Evolutionary conservation across 2,329 filamentous ascomycete genomes (phyloP), one percentile per base, ranked within the genome.

Genomic region (Arachnomyces sp.): DNA sequence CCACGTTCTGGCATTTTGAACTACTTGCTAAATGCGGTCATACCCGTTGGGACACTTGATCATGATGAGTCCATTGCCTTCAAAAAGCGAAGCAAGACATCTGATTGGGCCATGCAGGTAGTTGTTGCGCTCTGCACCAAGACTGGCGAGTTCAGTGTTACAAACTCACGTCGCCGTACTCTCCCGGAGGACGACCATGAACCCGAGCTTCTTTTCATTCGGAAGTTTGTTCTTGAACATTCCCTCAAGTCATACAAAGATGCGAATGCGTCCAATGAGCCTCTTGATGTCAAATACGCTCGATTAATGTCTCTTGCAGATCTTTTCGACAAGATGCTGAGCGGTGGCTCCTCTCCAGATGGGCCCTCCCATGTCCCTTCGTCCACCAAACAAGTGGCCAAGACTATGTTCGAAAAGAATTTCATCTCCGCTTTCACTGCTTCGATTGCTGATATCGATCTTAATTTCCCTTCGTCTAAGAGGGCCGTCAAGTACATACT

Each of bases 351-450:
- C 11, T 84, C 77, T 52, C 73, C 77, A 12, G 70, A 71, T 34
- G 65, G 65, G 48, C 66, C 65, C 44, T 64, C 62, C 45, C 69
- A 59, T 45, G 61, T 52, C 48, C 67, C 39, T 54, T 72, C 50
- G 32, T 89, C 88, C 6, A 84, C 89, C 47, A 81, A 84, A 52
- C 88, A 95, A 56, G 76, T 98, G 51, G 83, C 86, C 28, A 86
- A 88, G 50, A 80, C 95, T 44, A 98, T 98, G 92, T 96, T 94
- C 54, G 92, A 98, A 66, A 98, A 96, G 68, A 88, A 93, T 41
- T 95, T 92, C 59, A 82, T 96, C 45, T 78, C 85, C 16, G 84
- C 90, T 35, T 68, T 98, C 44, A 96, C 92, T 2, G 78, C 82
- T 9, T 94, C 93, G 1, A 89, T 98, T 52, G 87, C 92, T 13